A percentile compares a stretch with the other conserved stretches of the same genome.
Evolutionary conservation across 352 stramenopile genomes (phyloP).

Genomic region (Phytophthora citricola): DNA sequence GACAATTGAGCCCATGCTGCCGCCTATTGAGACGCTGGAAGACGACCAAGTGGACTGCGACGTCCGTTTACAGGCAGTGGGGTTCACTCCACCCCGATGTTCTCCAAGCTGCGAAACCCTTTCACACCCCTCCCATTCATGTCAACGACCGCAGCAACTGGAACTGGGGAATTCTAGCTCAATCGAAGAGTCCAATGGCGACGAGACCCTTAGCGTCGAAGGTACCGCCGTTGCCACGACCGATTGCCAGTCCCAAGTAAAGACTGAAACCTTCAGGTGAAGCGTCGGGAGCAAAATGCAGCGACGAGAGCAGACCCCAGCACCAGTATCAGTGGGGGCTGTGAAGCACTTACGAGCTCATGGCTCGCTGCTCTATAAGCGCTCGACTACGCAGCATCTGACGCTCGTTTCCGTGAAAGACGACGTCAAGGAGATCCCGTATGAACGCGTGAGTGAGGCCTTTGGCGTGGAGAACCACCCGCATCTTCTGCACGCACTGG

Average conservation of each 20-base stretch:
- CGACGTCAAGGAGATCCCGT: conserved; percentile 57
- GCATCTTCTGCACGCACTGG: conserved; percentile 65
- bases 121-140: conserved; percentile 27
- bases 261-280: conserved; percentile 24
- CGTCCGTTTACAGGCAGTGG: conserved; percentile 16
- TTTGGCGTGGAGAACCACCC: conserved; percentile 78
- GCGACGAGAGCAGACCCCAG: conserved; percentile 8
- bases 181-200: conserved; percentile 11
- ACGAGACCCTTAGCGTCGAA: conserved; percentile 17
- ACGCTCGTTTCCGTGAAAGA: conserved; percentile 57
- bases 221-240: conserved; percentile 21
- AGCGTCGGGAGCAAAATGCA: conserved; percentile 33
- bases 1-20: conserved; percentile 64
- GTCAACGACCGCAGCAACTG: not conserved
- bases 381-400: conserved; percentile 67
- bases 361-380: conserved; percentile 69
- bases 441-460: conserved; percentile 71
- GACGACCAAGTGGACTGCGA: conserved; percentile 10
- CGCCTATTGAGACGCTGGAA: conserved; percentile 24
- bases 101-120: conserved; percentile 42
- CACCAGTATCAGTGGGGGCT: not conserved
- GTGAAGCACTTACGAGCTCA: conserved; percentile 67
- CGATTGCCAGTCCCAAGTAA: conserved; percentile 15
- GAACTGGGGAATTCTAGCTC: not conserved
- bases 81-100: conserved; percentile 60